Evolutionary conservation across 352 stramenopile species (phyloP), one percentile per base, ranked within the genome.

Genomic region (Pythium rhizo-oryzae): DNA sequence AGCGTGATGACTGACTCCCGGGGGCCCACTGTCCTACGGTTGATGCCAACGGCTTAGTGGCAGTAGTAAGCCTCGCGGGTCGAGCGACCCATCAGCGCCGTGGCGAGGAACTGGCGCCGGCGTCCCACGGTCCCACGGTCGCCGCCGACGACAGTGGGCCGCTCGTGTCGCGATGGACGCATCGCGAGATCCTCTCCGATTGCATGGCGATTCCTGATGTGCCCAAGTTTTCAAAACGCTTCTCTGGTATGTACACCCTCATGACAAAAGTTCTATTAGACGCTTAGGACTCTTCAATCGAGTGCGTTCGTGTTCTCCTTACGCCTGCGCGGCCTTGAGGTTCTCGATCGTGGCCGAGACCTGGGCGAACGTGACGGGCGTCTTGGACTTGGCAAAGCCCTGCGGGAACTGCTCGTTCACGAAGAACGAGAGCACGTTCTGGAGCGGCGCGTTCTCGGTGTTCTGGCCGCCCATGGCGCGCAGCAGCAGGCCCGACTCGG

Each of bases 401-500:
- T 41, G 9, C 15, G 72, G 72, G 54, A 79, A 66, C 50, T 59
- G 49, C 62, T 79, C 72, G 44, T 75, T 15, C 23, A 71, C 35
- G 28, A 79, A 44, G 39, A 79, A 79, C 51, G 64, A 75, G 50
- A 55, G 19, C 9, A 60, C 57, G 47, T 67, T 41, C 8, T 18
- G 39, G 11, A 50, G 33, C 16, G 44, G 37, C 21, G 74, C 64
- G 25, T n/a, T 43, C 51, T 70, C 72, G 33, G 62, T 30, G 41
- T 69, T 46, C n/a, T 65, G 39, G 23, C 62, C 71, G 18, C 69
- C 63, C 13, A 80, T 47, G 8, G 35, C 62, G 19, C 60, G 47
- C 44, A 81, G 67, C 47, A 81, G 52, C 21, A 79, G 25, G 18
- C 63, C 69, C 1, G 71, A 67, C 55, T 81, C 75, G 18, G 30